Conservation (phyloP, 2,329 filamentous ascomycete genomes). For the Hortaea werneckii region DNA sequence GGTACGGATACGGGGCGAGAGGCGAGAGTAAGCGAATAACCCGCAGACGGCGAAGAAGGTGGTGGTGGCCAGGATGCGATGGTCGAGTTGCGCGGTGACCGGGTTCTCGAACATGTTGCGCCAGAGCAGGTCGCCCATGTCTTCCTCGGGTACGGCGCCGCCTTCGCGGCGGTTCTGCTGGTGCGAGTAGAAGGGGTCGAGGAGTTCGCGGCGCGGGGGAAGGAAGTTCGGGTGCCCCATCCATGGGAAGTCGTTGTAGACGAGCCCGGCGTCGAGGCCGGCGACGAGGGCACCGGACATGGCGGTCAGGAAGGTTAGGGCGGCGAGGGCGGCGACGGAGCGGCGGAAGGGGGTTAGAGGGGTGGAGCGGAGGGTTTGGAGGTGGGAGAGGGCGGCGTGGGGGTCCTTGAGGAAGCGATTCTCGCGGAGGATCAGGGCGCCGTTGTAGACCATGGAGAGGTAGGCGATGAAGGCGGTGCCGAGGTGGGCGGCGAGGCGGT, state of each 20-base stretch:
- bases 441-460: constrained; percentile 85
- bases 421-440: constrained; percentile 71
- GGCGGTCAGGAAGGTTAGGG: constrained; percentile 76
- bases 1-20: constrained; percentile 52
- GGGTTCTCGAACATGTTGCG: constrained; percentile 97
- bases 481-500: constrained; percentile 80
- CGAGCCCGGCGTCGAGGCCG: constrained; percentile 87
- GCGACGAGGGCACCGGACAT: constrained; percentile 92
- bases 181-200: constrained; percentile 75
- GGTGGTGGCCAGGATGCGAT: constrained; percentile 81
- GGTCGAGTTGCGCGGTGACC: constrained; percentile 87
- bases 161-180: constrained; percentile 52
- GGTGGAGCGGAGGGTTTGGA: constrained; percentile 55
- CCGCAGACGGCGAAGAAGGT: constrained; percentile 74
- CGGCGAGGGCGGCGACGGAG: constrained; percentile 58
- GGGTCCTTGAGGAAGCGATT: constrained; percentile 59
- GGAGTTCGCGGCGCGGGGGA: constrained; percentile 73
- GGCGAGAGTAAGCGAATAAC: constrained; percentile 71
- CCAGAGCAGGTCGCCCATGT: constrained; percentile 83
- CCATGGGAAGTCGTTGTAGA: constrained; percentile 97
- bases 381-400: constrained; percentile 41
- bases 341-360: constrained; percentile 64
- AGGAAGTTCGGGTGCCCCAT: constrained; percentile 73
- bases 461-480: constrained; percentile 89
- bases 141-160: constrained; percentile 41